phyloP scores from a whole-genome alignment of 2,329 filamentous ascomycete genomes.

The Botrytis medusae region DNA sequence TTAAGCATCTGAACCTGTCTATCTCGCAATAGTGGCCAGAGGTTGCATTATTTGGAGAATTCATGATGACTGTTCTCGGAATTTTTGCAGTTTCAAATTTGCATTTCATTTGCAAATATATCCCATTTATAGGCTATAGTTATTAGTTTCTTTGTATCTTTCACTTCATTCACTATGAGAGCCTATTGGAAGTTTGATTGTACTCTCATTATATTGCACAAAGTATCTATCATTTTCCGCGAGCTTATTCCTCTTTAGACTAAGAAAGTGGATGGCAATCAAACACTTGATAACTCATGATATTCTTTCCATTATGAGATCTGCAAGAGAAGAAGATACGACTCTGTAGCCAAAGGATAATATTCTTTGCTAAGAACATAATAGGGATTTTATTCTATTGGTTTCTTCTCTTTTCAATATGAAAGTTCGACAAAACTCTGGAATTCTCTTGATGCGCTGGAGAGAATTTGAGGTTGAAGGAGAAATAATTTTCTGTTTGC shows the following conservation, averaged over 20 bases:
- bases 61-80: not conserved
- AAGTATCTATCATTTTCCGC: not conserved
- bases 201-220: not conserved
- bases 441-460: rapidly evolving
- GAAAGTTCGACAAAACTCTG: not conserved
- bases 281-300: not conserved
- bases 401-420: not conserved
- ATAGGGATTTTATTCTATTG: not conserved
- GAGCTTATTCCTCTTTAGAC: not conserved
- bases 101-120: not conserved
- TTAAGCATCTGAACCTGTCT: not conserved
- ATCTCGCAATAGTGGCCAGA: not conserved
- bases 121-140: not conserved
- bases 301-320: not conserved
- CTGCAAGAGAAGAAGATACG: rapidly evolving
- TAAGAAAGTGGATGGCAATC: not conserved
- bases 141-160: not conserved
- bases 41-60: not conserved
- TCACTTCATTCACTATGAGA: not conserved
- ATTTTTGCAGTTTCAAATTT: not conserved
- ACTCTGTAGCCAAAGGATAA: not conserved
- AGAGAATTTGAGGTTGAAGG: not conserved
- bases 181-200: not conserved
- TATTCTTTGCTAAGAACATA: not conserved
- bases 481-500: not conserved